phyloP scores from a whole-genome alignment of 2,329 filamentous ascomycete genomes.

The Aureobasidium vineae region DNA sequence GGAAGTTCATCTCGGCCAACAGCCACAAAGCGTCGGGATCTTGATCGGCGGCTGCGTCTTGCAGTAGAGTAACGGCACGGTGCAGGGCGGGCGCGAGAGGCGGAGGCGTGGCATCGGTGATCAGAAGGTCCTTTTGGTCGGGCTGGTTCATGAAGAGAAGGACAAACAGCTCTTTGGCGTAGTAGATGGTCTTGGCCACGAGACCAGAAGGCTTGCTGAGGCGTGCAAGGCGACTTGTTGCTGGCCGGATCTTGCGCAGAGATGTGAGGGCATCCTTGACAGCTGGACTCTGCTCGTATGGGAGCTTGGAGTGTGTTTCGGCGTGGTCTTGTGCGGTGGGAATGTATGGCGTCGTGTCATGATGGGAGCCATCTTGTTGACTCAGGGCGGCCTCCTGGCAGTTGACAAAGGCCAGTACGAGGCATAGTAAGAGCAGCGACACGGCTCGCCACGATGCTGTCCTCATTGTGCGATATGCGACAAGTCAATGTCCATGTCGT shows the following conservation, averaged over 20 bases:
- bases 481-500: constrained; percentile 9
- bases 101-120: constrained; percentile 41
- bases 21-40: constrained; percentile 84
- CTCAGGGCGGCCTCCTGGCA: constrained; percentile 10
- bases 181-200: constrained; percentile 57
- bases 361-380: constrained; percentile 3
- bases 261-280: constrained; percentile 43
- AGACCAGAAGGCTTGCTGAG: constrained; percentile 56
- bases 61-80: constrained; percentile 58
- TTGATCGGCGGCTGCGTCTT: constrained; percentile 56
- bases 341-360: constrained; percentile 6
- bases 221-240: constrained; percentile 40
- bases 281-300: constrained; percentile 35
- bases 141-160: constrained; percentile 65
- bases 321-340: background rate
- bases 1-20: constrained; percentile 93
- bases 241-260: constrained; percentile 45
- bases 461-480: constrained; percentile 12
- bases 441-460: constrained; percentile 17
- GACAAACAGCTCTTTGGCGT: constrained; percentile 61
- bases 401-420: constrained; percentile 14
- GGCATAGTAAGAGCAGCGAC: constrained; percentile 19
- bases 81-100: constrained; percentile 54
- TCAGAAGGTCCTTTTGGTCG: constrained; percentile 45
- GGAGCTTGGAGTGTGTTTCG: background rate